phyloP scores from a whole-genome alignment of 805 yeast species.

The Kluyveromyces wickerhamii region DNA sequence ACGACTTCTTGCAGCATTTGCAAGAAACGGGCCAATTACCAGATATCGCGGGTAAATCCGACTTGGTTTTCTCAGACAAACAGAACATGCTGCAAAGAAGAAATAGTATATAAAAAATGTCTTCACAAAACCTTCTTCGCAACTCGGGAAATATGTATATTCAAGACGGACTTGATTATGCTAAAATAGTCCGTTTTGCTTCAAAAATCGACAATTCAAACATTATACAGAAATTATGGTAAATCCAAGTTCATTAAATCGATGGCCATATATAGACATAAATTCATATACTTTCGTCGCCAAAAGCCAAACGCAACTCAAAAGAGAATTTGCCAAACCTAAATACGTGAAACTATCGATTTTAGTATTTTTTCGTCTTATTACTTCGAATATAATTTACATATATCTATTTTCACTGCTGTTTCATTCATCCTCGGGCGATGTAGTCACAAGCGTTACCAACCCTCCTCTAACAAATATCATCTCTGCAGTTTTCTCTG shows the following conservation, averaged over 20 bases:
- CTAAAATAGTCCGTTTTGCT: too few relatives aligned
- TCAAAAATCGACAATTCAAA: too few relatives aligned
- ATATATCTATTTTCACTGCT: conserved; percentile 1
- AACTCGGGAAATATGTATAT: too few relatives aligned
- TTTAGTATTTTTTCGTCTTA: too few relatives aligned
- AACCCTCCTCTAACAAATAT: conserved; percentile 97
- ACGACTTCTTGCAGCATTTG: conserved; percentile 44
- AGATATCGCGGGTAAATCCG: conserved; percentile 44
- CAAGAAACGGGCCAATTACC: conserved; percentile 50
- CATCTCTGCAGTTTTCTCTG: conserved; percentile 66
- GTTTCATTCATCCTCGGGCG: conserved; percentile 24
- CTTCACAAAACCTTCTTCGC: too few relatives aligned
- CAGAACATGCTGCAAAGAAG: conserved; percentile 41
- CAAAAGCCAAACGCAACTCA: too few relatives aligned
- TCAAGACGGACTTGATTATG: not conserved
- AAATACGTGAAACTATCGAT: too few relatives aligned
- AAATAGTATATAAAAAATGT: conserved; percentile 55
- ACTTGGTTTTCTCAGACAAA: conserved; percentile 12
- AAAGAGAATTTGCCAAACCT: too few relatives aligned
- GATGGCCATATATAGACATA: too few relatives aligned
- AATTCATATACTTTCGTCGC: too few relatives aligned
- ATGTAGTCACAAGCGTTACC: conserved; percentile 71
- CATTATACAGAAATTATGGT: conserved; percentile 3
- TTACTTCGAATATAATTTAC: too few relatives aligned
- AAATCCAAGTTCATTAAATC: too few relatives aligned